Percentiles rank a stretch among this genome's conserved stretches.
Conservation (phyloP, 2,329 filamentous ascomycete species). For the Colletotrichum tropicale region DNA sequence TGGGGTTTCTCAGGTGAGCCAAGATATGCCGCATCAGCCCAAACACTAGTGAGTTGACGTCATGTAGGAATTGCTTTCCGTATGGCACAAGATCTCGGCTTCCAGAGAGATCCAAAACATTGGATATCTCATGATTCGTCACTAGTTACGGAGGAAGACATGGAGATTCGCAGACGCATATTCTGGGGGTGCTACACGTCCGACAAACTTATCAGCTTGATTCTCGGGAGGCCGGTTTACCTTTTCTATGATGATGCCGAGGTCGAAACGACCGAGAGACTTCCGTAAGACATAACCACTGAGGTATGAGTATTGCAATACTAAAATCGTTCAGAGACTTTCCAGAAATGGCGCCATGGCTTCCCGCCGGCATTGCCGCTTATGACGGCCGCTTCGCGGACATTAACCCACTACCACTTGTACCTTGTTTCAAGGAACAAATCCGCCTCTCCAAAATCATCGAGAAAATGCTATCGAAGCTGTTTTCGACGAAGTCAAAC, state of each 20-base stretch:
- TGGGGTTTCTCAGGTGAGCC: constrained; percentile 29
- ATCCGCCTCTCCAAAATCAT: constrained; percentile 22
- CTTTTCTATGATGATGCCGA: constrained; percentile 16
- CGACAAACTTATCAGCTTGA: constrained; percentile 27
- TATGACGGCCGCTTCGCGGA: background rate
- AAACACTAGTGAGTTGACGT: background rate
- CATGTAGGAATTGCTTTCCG: constrained; percentile 30
- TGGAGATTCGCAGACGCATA: constrained; percentile 30
- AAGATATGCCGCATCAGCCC: background rate
- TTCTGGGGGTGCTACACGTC: constrained; percentile 34
- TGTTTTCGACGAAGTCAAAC: constrained; percentile 6
- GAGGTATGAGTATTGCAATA: rapidly evolving
- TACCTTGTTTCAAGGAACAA: constrained; percentile 24
- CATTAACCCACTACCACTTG: constrained; percentile 14
- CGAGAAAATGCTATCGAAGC: constrained; percentile 23
- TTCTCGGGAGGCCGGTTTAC: constrained; percentile 21
- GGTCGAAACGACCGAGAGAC: constrained; percentile 1
- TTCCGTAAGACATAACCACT: background rate
- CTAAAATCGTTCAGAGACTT: constrained; percentile 10
- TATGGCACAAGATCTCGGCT: constrained; percentile 32
- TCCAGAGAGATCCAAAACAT: constrained; percentile 28
- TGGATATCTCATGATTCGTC: constrained; percentile 25
- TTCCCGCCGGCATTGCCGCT: constrained; percentile 24
- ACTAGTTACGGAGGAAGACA: constrained; percentile 21
- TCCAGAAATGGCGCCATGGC: constrained; percentile 26